phyloP scores from a whole-genome alignment of 2,329 filamentous ascomycete species.

The Neofusicoccum cordaticola region DNA sequence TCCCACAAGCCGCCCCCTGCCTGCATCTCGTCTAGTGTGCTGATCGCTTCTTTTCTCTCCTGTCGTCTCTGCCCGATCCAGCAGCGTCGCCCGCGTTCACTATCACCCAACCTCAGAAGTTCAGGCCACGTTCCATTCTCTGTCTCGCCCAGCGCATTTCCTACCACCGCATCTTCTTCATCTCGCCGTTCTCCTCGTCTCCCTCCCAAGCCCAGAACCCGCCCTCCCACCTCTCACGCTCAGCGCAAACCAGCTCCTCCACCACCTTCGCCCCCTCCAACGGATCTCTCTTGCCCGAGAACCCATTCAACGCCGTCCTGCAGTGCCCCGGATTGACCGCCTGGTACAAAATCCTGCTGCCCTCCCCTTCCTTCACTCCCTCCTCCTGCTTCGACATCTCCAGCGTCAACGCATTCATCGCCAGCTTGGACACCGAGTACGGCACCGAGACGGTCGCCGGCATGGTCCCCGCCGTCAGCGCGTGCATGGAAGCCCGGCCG shows the following conservation, averaged over 20 bases:
- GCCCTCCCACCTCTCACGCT: constrained; percentile 18
- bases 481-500: constrained; percentile 29
- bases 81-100: too few species aligned
- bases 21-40: neutral
- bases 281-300: neutral
- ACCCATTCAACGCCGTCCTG: constrained; percentile 26
- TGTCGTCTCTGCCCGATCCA: neutral
- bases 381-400: constrained; percentile 22
- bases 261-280: too few species aligned
- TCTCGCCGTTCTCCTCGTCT: constrained; percentile 14
- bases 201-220: constrained; percentile 23
- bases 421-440: constrained; percentile 25
- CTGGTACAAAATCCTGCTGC: constrained; percentile 18
- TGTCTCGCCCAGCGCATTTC: too few species aligned
- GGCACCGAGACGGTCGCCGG: constrained; percentile 27
- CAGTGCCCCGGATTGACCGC: constrained; percentile 24
- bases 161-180: constrained; percentile 19
- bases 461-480: constrained; percentile 24
- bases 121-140: too few species aligned
- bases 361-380: neutral
- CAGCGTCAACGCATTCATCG: constrained; percentile 25
- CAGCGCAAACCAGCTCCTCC: neutral
- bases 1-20: neutral
- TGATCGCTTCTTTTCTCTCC: neutral
- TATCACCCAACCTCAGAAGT: too few species aligned